Base-by-base conservation (phyloP, 2,329 filamentous ascomycete genomes). In the Teratosphaeria epicoccoides region DNA sequence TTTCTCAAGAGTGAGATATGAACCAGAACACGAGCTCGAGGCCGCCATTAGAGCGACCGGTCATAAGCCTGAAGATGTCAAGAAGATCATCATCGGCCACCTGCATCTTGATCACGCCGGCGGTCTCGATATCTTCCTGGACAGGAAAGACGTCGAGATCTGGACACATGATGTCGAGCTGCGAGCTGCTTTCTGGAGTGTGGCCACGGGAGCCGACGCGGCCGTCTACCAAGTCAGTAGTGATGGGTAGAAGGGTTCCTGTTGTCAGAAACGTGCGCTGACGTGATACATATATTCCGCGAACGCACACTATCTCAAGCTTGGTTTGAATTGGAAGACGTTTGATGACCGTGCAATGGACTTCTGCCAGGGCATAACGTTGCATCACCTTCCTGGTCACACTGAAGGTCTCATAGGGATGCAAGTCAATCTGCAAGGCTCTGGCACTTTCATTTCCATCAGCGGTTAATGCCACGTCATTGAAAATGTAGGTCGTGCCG, bases 61-160 rank as follows among this genome's bases (percentile, higher is more conserved):
- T 5, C 61, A 66, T 49, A 63, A 59, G 49, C 47, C 68, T 10
- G 62, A 66, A 52, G 65, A 68, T 40, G 56, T 68, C 45, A 68
- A 67, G 59, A 68, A 66, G 57, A 65, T 68, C 47, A 63, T 68
- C 46, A 64, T 68, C 24, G 65, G 65, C 1, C 66, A 68, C 54
- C 51, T 68, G 49, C 66, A 68, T 54, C 56, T 68, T 3, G 65
- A 68, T 49, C 66, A 68, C 58, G 66, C 66, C 24, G 64, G 64
- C 12, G 65, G 63, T 1, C 48, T 67, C 46, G 65, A 68, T 25
- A 46, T 64, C 48, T 68, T 68, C 52, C 55, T 67, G 17, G 63
- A 65, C 46, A 54, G 64, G 23, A 62, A 61, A 47, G 66, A 67
- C 48, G 56, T 68, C 12, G 65, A 68, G 55, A 63, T 68, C 43